These are phyloP conservation scores for Cicer pinnatifidum DNA, from an alignment of 306 rosid genomes.

Conservation along the genomic window DNA sequence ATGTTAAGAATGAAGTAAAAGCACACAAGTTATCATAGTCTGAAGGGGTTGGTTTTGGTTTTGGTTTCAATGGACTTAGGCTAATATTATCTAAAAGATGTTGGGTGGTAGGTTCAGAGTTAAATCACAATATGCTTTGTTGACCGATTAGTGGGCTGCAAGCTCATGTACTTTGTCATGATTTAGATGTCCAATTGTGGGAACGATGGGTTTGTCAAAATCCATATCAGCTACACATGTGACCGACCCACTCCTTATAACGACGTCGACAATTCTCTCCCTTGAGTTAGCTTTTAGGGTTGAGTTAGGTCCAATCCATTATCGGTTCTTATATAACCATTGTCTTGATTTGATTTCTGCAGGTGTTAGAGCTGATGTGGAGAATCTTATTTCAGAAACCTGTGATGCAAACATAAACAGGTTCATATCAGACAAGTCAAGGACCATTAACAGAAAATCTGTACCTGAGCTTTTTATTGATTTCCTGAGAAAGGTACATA, in stretches of 20 bases:
- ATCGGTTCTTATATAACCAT: constrained; percentile 18
- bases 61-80: no score
- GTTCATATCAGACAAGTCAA: constrained; percentile 49
- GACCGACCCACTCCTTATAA: not conserved
- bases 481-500: constrained; percentile 68
- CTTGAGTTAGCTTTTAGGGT: constrained; percentile 6
- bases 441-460: constrained; percentile 62
- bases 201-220: no score
- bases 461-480: constrained; percentile 77
- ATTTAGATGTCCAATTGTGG: no score
- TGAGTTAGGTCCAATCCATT: not conserved
- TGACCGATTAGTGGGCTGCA: constrained; percentile 13
- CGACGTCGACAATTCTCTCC: not conserved
- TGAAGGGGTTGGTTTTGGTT: not conserved
- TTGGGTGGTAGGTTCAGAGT: not conserved
- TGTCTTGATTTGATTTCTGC: constrained; percentile 43
- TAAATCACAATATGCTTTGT: constrained; percentile 28
- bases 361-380: constrained; percentile 77
- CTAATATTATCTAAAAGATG: no score
- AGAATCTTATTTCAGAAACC: constrained; percentile 58
- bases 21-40: not conserved
- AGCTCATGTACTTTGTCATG: not conserved
- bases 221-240: no score
- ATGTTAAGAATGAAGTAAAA: constrained; percentile 29
- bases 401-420: constrained; percentile 60